Conservation (phyloP, 129 eudicot genomes). For the Sambucus nigra region DNA sequence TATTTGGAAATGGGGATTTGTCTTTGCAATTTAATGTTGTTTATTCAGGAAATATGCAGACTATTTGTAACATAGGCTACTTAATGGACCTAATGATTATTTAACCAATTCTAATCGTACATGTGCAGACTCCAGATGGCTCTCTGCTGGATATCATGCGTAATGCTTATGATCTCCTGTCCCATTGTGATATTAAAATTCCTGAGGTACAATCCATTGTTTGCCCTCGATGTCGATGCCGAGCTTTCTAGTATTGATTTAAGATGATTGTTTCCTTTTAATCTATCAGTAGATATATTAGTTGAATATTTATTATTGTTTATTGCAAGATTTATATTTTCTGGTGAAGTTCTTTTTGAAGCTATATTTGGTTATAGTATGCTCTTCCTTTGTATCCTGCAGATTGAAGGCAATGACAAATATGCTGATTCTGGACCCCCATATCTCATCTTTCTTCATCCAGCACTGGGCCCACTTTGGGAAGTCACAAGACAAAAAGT, state of each 20-base stretch:
- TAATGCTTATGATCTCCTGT: slow-evolving; percentile 87
- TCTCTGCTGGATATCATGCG: slow-evolving; percentile 83
- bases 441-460: slow-evolving; percentile 86
- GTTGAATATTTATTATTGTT: background rate
- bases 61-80: background rate
- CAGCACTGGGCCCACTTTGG: slow-evolving; percentile 98
- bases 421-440: slow-evolving; percentile 93
- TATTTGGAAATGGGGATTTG: too few relatives aligned
- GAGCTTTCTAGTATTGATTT: background rate
- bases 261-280: background rate
- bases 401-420: slow-evolving; percentile 70
- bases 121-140: slow-evolving; percentile 95
- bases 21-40: too few relatives aligned
- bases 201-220: slow-evolving; percentile 45
- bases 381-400: slow-evolving; percentile 15
- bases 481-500: slow-evolving; percentile 95
- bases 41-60: too few relatives aligned
- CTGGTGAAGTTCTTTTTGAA: background rate
- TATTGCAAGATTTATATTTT: background rate
- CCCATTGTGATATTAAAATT: slow-evolving; percentile 55
- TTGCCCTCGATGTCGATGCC: slow-evolving; percentile 4
- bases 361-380: background rate
- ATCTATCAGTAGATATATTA: background rate
- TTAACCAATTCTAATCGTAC: background rate
- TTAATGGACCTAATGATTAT: slow-evolving; percentile 1